Conservation (phyloP, 805 yeast genomes). For the Metschnikowia cubensis region DNA sequence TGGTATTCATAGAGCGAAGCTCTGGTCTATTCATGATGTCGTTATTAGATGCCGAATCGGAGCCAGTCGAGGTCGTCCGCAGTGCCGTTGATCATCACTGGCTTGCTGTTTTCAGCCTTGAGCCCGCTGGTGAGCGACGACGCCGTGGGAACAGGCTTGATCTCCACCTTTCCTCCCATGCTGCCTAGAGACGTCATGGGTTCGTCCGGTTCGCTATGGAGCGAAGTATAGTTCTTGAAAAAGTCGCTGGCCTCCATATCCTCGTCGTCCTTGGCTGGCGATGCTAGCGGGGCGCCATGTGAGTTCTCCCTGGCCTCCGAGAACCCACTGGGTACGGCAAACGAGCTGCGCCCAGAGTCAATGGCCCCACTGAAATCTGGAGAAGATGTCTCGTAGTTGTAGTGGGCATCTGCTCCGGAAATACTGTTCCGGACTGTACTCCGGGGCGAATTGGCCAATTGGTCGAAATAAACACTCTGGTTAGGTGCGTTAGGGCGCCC, state of each 20-base stretch:
- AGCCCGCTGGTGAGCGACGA: slow-evolving; percentile 19
- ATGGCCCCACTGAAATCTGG: slow-evolving; percentile 11
- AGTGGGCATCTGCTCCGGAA: slow-evolving; percentile 8
- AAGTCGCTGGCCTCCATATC: slow-evolving; percentile 20
- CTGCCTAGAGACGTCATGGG: slow-evolving; percentile 11
- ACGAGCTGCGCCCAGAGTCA: slow-evolving; percentile 7
- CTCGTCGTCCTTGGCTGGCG: slow-evolving; percentile 14
- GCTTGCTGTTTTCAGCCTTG: slow-evolving; percentile 6
- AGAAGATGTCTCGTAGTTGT: slow-evolving; percentile 11
- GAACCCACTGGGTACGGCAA: slow-evolving; percentile 13
- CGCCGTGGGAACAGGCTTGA: slow-evolving; percentile 14
- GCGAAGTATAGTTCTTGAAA: slow-evolving; percentile 22
- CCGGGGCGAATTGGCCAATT: slow-evolving; percentile 5
- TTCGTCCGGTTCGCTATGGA: slow-evolving; percentile 19
- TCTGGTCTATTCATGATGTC: not conserved
- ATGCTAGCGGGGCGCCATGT: slow-evolving; percentile 6
- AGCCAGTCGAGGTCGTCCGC: slow-evolving; percentile 28
- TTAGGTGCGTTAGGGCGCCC: not conserved
- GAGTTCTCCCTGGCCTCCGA: slow-evolving; percentile 1
- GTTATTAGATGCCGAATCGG: slow-evolving; percentile 25
- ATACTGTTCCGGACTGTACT: slow-evolving; percentile 6
- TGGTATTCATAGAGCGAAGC: too few relatives aligned
- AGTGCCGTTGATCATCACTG: slow-evolving; percentile 1
- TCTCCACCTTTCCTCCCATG: slow-evolving; percentile 14
- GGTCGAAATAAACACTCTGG: slow-evolving; percentile 8